These are phyloP conservation scores for Hymenoscyphus repandus DNA, from an alignment of 2,329 filamentous ascomycete species.

Conservation along the genomic window DNA sequence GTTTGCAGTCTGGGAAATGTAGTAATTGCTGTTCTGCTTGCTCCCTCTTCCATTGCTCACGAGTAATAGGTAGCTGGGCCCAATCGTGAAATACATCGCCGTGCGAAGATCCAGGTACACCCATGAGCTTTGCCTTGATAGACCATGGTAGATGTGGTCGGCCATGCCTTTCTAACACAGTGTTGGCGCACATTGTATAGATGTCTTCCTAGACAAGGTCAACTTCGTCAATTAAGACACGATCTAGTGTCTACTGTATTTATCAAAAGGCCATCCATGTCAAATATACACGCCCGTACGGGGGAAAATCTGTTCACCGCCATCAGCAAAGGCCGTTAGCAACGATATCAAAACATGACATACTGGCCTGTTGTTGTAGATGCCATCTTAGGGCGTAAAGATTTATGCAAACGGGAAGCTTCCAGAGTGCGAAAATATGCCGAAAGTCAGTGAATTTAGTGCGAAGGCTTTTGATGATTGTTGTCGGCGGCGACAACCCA, in stretches of 20 bases:
- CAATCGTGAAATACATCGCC: conserved; percentile 64
- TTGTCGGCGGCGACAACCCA: too few species aligned
- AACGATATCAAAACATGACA: too few species aligned
- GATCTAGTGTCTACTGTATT: conserved; percentile 54
- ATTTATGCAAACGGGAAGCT: too few species aligned
- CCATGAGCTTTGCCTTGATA: conserved; percentile 76
- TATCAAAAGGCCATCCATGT: conserved; percentile 96
- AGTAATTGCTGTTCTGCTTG: conserved; percentile 60
- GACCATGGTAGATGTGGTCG: conserved; percentile 80
- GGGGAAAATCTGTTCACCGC: conserved; percentile 58
- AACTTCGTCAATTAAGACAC: not conserved
- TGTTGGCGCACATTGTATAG: conserved; percentile 81
- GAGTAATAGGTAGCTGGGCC: conserved; percentile 76
- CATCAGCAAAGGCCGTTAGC: too few species aligned
- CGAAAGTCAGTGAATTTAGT: too few species aligned
- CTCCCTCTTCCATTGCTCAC: conserved; percentile 59
- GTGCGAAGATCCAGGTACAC: conserved; percentile 34
- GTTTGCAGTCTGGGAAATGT: conserved; percentile 68
- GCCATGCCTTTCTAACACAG: conserved; percentile 69
- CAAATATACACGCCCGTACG: conserved; percentile 89
- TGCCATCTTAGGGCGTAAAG: too few species aligned
- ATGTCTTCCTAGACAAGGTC: conserved; percentile 57
- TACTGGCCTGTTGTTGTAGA: too few species aligned
- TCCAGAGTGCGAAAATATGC: too few species aligned
- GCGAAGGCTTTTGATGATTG: too few species aligned